Base-by-base conservation (phyloP, 1,139 yeast species). In the Geotrichum bryndzae region DNA sequence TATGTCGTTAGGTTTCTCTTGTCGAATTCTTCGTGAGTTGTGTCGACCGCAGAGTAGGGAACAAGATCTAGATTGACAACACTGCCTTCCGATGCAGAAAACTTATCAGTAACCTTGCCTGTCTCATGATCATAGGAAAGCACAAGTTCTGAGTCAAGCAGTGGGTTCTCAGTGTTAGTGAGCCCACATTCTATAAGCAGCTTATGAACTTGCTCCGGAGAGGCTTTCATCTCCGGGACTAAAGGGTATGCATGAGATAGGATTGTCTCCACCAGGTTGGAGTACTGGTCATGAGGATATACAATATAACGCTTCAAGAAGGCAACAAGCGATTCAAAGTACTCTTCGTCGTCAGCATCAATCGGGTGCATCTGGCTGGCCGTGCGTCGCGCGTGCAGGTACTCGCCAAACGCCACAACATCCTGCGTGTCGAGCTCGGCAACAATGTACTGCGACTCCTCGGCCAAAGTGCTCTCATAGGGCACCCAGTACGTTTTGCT, bases 211-310 rank as follows among this genome's bases (percentile, higher is more conserved):
- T 53, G 50, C 5, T 53, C 58, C 2, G 63, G 59, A 23, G 27
- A 41, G 18, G 55, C 56, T 22, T 33, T 27, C 22, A 55, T 38
- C 23, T 25, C 46, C 8, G 56, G n/a, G 10, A 35, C 33, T 18
- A 41, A 45, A 6, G 56, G 33, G 25, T 56, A 57, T 6, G 58
- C 57, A 2, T 48, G 41, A 2, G 59, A 22, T 25, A 59, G 38
- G 13, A 59, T 51, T 13, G 65, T 60, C 38, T 63, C 58, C 7
- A 68, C 63, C n/a, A 65, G 60, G 10, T 60, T 60, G 3, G 66
- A 65, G n/a, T 63, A 59, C 50, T 67, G 58, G 2, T 61, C 56
- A 52, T 69, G 71, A 1, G 72, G 71, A 45, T 64, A 63, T 15
- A 67, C 62, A 46, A 66, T 62, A 54, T 68, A 69, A 31, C 67